Evolutionary conservation across 2,329 filamentous ascomycete genomes (phyloP).

Genomic region (Diplodia seriata): DNA sequence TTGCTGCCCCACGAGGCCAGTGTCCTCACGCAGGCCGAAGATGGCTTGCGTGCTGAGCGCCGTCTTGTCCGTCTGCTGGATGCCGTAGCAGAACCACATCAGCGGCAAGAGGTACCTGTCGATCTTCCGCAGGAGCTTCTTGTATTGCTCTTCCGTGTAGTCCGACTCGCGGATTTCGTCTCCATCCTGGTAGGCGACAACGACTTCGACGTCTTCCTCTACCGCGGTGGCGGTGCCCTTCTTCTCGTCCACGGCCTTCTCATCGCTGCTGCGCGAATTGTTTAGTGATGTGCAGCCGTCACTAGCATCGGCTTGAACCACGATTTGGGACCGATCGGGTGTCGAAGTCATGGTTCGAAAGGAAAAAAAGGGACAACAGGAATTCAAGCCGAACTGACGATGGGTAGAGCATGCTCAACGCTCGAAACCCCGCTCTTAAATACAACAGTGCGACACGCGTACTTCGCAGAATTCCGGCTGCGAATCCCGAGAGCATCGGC

Average conservation of each 20-base stretch:
- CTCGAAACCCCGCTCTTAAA: slow-evolving; percentile 1
- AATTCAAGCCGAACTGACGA: background rate
- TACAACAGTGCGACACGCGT: background rate
- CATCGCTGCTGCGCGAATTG: slow-evolving; percentile 11
- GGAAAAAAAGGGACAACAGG: background rate
- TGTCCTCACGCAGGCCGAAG: slow-evolving; percentile 58
- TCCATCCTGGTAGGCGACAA: slow-evolving; percentile 7
- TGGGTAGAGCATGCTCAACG: background rate
- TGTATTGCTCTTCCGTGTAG: slow-evolving; percentile 31
- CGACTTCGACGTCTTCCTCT: slow-evolving; percentile 23
- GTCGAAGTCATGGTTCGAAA: slow-evolving; percentile 1
- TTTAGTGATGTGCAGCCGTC: background rate
- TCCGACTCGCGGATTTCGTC: slow-evolving; percentile 30
- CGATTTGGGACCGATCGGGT: background rate
- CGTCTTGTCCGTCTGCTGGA: slow-evolving; percentile 63
- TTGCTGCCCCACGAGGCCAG: slow-evolving; percentile 56
- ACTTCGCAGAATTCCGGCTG: slow-evolving; percentile 10
- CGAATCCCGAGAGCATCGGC: slow-evolving; percentile 3
- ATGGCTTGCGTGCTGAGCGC: slow-evolving; percentile 55
- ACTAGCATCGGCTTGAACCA: background rate
- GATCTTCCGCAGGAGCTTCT: slow-evolving; percentile 30
- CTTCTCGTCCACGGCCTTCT: slow-evolving; percentile 27
- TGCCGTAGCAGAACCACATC: slow-evolving; percentile 55
- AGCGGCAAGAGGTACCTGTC: slow-evolving; percentile 31
- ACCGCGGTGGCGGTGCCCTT: background rate